These are phyloP conservation scores for Chaetomiaceae sp. DNA, from an alignment of 2,329 filamentous ascomycete genomes.

Conservation along the genomic window DNA sequence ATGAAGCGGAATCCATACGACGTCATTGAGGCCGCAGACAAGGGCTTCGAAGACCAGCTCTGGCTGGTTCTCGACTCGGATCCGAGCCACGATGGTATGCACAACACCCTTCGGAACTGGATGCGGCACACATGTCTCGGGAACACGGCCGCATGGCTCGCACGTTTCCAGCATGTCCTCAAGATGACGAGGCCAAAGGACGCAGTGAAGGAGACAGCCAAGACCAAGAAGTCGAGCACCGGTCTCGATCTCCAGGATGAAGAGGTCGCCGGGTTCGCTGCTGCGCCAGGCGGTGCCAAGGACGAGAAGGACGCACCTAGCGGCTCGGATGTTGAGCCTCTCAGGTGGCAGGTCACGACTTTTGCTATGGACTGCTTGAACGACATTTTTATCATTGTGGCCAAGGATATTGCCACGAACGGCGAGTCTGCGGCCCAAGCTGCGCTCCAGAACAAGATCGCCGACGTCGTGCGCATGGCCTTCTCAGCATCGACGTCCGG, in stretches of 20 bases:
- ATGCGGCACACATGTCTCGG: constrained; percentile 79
- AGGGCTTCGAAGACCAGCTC: constrained; percentile 80
- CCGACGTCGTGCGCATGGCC: constrained; percentile 91
- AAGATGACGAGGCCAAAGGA: constrained; percentile 75
- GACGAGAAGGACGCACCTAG: constrained; percentile 50
- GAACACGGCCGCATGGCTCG: constrained; percentile 80
- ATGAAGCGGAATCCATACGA: constrained; percentile 90
- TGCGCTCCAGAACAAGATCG: constrained; percentile 76
- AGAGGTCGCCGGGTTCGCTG: constrained; percentile 91
- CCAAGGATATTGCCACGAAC: constrained; percentile 71
- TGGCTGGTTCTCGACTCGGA: constrained; percentile 82
- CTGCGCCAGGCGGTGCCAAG: constrained; percentile 61
- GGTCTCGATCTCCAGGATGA: constrained; percentile 87
- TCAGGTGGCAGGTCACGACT: constrained; percentile 92
- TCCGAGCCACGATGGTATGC: constrained; percentile 73
- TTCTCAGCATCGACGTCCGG: constrained; percentile 96
- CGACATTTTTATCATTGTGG: constrained; percentile 74
- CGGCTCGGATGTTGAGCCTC: constrained; percentile 69
- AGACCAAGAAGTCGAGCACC: constrained; percentile 44
- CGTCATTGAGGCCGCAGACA: constrained; percentile 69
- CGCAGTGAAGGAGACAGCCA: constrained; percentile 46
- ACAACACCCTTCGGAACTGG: constrained; percentile 88
- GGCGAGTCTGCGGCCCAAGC: constrained; percentile 73
- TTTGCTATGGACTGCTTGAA: constrained; percentile 88
- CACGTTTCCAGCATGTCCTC: constrained; percentile 80